These are phyloP conservation scores for Russula ochroleuca DNA, from an alignment of 768 basidiomycete species.

Conservation along the genomic window DNA sequence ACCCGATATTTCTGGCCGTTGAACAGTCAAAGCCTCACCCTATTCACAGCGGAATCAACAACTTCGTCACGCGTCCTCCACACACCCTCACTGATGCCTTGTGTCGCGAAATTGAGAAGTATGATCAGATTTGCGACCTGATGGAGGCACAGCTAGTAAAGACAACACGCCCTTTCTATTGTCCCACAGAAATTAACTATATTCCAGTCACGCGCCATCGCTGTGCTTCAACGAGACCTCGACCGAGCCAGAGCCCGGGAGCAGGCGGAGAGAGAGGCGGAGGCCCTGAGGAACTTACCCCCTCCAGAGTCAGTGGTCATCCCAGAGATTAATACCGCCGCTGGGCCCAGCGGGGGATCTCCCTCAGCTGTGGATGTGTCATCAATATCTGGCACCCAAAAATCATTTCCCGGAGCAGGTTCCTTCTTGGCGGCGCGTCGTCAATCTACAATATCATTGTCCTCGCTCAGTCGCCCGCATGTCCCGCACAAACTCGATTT, in stretches of 20 bases:
- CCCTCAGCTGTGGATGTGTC: constrained; percentile 8
- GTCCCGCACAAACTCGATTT: constrained; percentile 78
- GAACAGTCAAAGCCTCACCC: background rate
- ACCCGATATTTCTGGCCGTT: background rate
- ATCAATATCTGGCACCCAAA: constrained; percentile 35
- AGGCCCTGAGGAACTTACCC: constrained; percentile 34
- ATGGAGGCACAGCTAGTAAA: constrained; percentile 69
- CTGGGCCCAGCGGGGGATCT: background rate
- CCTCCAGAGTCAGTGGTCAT: constrained; percentile 28
- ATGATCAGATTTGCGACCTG: constrained; percentile 73
- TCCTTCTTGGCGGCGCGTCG: constrained; percentile 45
- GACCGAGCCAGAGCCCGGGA: constrained; percentile 45
- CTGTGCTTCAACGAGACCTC: constrained; percentile 67
- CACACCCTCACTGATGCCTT: constrained; percentile 59
- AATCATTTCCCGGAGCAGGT: constrained; percentile 36
- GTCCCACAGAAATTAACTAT: background rate
- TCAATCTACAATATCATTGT: constrained; percentile 74
- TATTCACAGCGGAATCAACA: constrained; percentile 49
- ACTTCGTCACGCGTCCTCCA: constrained; percentile 58
- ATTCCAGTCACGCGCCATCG: constrained; percentile 61
- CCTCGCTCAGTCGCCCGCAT: constrained; percentile 67
- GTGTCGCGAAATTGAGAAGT: constrained; percentile 71
- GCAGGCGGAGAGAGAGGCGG: constrained; percentile 37
- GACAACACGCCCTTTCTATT: constrained; percentile 10
- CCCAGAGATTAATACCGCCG: background rate